phyloP scores from a whole-genome alignment of 345 rosid genomes.

The Lepidium sativum region DNA sequence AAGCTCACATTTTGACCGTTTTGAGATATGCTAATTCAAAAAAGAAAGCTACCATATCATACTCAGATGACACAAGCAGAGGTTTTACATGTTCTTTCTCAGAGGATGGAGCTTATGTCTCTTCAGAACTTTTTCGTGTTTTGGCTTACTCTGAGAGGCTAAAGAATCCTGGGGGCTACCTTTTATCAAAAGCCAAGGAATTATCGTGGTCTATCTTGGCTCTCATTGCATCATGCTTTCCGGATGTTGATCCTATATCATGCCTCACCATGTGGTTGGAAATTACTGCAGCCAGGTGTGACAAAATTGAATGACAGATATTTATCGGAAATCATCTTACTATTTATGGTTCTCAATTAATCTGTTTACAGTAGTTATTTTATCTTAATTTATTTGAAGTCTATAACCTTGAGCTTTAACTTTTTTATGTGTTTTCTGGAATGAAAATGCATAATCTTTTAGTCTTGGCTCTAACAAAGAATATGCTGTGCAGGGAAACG shows the following conservation, averaged over 20 bases:
- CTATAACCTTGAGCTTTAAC: background rate
- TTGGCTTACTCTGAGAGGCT: slow-evolving; percentile 90
- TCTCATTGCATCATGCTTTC: slow-evolving; percentile 90
- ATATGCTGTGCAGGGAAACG: slow-evolving; percentile 66
- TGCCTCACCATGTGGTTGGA: slow-evolving; percentile 96
- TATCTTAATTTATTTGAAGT: background rate
- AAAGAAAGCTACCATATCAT: slow-evolving; percentile 45
- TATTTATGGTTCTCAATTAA: background rate
- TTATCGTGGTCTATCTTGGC: slow-evolving; percentile 95
- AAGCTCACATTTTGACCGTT: slow-evolving; percentile 74
- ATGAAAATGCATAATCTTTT: slow-evolving; percentile 1
- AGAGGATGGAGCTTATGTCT: slow-evolving; percentile 49
- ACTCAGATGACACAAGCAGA: slow-evolving; percentile 36
- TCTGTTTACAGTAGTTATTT: background rate
- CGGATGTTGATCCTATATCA: slow-evolving; percentile 72
- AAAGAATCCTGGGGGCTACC: slow-evolving; percentile 70
- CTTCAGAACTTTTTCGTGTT: slow-evolving; percentile 79
- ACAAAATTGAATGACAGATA: background rate
- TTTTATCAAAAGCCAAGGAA: slow-evolving; percentile 81
- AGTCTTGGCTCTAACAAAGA: slow-evolving; percentile 24
- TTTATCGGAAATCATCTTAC: background rate
- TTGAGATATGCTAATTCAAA: slow-evolving; percentile 73
- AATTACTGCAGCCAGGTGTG: slow-evolving; percentile 95
- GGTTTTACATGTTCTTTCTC: slow-evolving; percentile 36
- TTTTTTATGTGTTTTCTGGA: background rate